Evolutionary conservation across 2,329 filamentous ascomycete species (phyloP).

Genomic region (Aspergillus felis): DNA sequence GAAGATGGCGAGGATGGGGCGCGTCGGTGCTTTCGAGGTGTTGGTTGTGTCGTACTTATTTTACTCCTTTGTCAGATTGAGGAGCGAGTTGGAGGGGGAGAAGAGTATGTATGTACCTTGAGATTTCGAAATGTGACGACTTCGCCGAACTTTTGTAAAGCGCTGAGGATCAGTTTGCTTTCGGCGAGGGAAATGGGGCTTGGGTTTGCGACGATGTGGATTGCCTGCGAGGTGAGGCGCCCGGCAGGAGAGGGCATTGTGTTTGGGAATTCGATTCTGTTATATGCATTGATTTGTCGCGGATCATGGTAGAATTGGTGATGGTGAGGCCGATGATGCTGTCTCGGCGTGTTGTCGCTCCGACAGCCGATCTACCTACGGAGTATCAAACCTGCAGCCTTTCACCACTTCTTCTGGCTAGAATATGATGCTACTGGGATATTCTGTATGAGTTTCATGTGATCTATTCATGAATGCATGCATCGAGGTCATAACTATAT

Average conservation of each 20-base stretch:
- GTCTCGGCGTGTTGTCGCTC: neutral
- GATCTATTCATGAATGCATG: neutral
- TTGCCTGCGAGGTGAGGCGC: conserved; percentile 19
- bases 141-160: conserved; percentile 41
- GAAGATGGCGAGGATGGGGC: conserved; percentile 33
- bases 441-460: neutral
- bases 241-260: conserved; percentile 12
- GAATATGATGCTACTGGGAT: neutral
- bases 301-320: conserved; percentile 4
- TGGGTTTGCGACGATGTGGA: conserved; percentile 30
- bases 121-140: conserved; percentile 36
- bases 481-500: neutral
- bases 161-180: conserved; percentile 32
- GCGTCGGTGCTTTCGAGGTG: conserved; percentile 13
- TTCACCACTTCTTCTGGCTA: neutral
- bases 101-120: conserved; percentile 20
- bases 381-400: neutral
- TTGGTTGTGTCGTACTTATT: conserved; percentile 28
- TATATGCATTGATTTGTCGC: neutral
- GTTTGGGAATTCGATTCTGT: neutral
- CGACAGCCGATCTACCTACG: neutral
- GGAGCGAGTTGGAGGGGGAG: neutral
- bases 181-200: conserved; percentile 28
- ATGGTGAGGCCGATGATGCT: neutral
- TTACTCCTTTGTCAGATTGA: neutral